phyloP scores from a whole-genome alignment of 495 filamentous ascomycete genomes.

The Podospora fimiseda region DNA sequence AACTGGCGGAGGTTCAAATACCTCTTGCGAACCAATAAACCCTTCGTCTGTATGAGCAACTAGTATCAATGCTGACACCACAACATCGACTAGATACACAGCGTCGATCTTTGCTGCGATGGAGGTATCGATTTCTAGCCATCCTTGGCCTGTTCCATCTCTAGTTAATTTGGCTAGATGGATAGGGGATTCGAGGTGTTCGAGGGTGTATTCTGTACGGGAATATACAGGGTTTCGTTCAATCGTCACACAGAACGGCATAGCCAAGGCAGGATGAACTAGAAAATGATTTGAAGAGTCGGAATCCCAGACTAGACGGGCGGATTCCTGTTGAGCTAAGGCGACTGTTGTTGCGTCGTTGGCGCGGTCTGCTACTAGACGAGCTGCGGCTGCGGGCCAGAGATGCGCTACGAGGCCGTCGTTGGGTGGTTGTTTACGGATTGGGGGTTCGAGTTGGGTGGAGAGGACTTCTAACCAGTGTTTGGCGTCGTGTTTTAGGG shows the following conservation, averaged over 20 bases:
- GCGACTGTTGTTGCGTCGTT: constrained; percentile 54
- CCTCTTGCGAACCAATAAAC: constrained; percentile 34
- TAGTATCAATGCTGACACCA: constrained; percentile 59
- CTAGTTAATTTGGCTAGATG: constrained; percentile 45
- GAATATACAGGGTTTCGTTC: constrained; percentile 46
- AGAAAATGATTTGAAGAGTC: constrained; percentile 59
- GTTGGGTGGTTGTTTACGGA: constrained; percentile 51
- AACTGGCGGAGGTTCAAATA: constrained; percentile 47
- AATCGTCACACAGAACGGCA: constrained; percentile 49
- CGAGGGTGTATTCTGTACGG: constrained; percentile 54
- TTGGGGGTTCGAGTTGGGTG: constrained; percentile 53
- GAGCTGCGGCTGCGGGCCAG: constrained; percentile 62
- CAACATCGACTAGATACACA: constrained; percentile 70
- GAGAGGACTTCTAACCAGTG: constrained; percentile 50
- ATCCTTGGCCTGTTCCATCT: constrained; percentile 47
- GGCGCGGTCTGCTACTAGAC: constrained; percentile 62
- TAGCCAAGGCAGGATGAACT: constrained; percentile 60
- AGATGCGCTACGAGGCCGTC: constrained; percentile 69
- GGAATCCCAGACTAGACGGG: constrained; percentile 63
- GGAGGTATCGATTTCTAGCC: constrained; percentile 47
- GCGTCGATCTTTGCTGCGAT: constrained; percentile 48
- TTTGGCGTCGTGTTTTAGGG: constrained; percentile 12
- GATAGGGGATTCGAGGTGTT: constrained; percentile 52
- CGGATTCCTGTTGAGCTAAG: constrained; percentile 66
- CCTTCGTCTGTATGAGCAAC: constrained; percentile 60